Conservation (phyloP, 805 yeast genomes). For the Metschnikowia drakensbergensis region DNA sequence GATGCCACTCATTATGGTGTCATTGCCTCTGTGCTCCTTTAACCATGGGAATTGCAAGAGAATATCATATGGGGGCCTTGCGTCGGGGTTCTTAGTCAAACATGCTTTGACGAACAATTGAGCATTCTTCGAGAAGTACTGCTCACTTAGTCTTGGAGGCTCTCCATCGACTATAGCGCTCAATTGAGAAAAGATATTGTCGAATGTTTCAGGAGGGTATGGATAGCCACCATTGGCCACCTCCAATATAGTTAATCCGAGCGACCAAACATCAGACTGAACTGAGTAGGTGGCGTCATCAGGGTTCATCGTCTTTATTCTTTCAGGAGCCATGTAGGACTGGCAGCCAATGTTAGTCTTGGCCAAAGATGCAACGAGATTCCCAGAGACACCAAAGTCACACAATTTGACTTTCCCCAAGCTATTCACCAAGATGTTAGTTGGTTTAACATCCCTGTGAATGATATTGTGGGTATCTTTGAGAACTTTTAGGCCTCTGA, state of each 20-base stretch:
- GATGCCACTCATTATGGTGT: constrained; percentile 28
- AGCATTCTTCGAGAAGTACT: constrained; percentile 64
- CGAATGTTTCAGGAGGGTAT: constrained; percentile 92
- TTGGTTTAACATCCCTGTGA: constrained; percentile 96
- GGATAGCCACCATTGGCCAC: constrained; percentile 90
- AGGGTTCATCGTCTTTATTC: constrained; percentile 72
- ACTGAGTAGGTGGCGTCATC: constrained; percentile 83
- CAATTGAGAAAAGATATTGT: constrained; percentile 85
- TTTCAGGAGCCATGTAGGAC: constrained; percentile 97
- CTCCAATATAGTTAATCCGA: constrained; percentile 83
- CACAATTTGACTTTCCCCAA: constrained; percentile 86
- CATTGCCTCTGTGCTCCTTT: constrained; percentile 40
- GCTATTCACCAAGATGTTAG: constrained; percentile 80
- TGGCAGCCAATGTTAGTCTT: constrained; percentile 97
- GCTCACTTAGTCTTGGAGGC: constrained; percentile 24
- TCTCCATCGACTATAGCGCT: constrained; percentile 74
- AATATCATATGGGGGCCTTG: constrained; percentile 76
- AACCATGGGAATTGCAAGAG: constrained; percentile 86
- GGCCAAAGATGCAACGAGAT: constrained; percentile 90
- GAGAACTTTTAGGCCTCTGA: constrained; percentile 73
- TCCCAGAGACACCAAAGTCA: constrained; percentile 96
- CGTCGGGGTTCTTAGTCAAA: constrained; percentile 73
- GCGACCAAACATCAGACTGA: constrained; percentile 93
- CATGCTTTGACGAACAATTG: constrained; percentile 75
- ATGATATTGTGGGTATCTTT: constrained; percentile 90